Conservation (phyloP, 2,329 filamentous ascomycete species). For the Penicillium sp. region DNA sequence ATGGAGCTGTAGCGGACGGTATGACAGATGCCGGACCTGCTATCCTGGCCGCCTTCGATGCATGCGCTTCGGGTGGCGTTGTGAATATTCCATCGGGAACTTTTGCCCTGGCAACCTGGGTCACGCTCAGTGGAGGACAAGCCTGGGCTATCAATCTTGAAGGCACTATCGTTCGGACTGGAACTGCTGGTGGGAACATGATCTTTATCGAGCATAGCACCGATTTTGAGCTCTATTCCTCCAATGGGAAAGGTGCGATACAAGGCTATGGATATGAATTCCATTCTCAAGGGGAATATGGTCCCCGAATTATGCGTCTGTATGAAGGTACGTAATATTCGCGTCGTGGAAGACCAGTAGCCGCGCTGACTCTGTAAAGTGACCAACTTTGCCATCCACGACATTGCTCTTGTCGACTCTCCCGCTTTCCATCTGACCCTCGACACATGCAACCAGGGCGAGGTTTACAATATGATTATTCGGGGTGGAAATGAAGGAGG, state of each 20-base stretch:
- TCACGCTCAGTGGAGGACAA: constrained; percentile 49
- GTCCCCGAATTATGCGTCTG: constrained; percentile 53
- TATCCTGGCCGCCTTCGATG: constrained; percentile 14
- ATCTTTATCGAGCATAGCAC: constrained; percentile 18
- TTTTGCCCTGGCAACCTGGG: constrained; percentile 54
- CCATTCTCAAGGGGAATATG: constrained; percentile 46
- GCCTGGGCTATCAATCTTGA: constrained; percentile 56
- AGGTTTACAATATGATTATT: constrained; percentile 60
- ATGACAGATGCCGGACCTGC: constrained; percentile 42
- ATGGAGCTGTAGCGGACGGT: constrained; percentile 55
- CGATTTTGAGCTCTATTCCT: constrained; percentile 57
- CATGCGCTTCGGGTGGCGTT: constrained; percentile 54
- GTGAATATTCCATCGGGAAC: constrained; percentile 54
- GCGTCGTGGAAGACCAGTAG: neutral
- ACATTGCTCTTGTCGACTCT: constrained; percentile 54
- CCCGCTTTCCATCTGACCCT: constrained; percentile 55
- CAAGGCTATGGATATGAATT: constrained; percentile 56
- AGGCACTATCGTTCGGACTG: constrained; percentile 31
- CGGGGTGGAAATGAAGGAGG: constrained; percentile 56
- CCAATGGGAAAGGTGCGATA: constrained; percentile 49
- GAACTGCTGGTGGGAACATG: constrained; percentile 13
- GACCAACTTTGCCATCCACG: constrained; percentile 54
- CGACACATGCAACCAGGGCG: constrained; percentile 54
- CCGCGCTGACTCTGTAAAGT: constrained; percentile 26
- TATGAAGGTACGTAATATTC: constrained; percentile 34